phyloP scores from a whole-genome alignment of 208 protist genomes.

The Acanthamoeba rhysodes region DNA sequence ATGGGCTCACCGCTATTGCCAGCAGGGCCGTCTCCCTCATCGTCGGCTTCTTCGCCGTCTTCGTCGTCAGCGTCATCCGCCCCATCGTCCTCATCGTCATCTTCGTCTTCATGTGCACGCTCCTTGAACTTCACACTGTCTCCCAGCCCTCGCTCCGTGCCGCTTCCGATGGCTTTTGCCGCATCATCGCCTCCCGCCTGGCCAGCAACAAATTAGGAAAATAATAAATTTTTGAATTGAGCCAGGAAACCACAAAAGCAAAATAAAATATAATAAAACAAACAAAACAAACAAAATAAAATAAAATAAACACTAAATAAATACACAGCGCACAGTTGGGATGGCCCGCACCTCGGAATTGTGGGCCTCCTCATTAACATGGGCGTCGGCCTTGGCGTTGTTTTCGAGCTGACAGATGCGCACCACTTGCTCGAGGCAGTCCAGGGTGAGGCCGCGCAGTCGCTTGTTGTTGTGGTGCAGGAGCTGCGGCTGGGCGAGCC shows the following conservation, averaged over 20 bases:
- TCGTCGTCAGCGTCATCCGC: not conserved
- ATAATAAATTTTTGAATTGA: not conserved
- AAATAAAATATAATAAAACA: not conserved
- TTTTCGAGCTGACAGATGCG: slow-evolving; percentile 60
- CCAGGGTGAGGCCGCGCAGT: slow-evolving; percentile 16
- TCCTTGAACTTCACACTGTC: not conserved
- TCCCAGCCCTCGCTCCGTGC: not conserved
- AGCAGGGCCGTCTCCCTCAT: slow-evolving; percentile 18
- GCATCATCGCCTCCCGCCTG: too few relatives aligned
- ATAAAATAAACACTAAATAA: not conserved
- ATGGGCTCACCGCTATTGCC: not conserved
- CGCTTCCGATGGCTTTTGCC: too few relatives aligned
- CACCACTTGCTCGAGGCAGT: slow-evolving; percentile 40
- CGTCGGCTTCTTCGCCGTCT: slow-evolving; percentile 37
- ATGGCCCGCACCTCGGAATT: not conserved
- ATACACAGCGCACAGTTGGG: not conserved
- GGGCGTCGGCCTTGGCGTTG: slow-evolving; percentile 5
- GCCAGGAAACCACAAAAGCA: too few relatives aligned
- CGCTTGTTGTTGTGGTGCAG: slow-evolving; percentile 33
- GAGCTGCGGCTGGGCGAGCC: slow-evolving; percentile 21
- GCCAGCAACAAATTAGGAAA: too few relatives aligned
- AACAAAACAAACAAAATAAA: not conserved
- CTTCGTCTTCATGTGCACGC: not conserved
- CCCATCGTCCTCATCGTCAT: not conserved
- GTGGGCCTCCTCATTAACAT: not conserved